Evolutionary conservation across 768 basidiomycete genomes (phyloP), one percentile per base, ranked within the genome.

Genomic region (Cubamyces lactineus): DNA sequence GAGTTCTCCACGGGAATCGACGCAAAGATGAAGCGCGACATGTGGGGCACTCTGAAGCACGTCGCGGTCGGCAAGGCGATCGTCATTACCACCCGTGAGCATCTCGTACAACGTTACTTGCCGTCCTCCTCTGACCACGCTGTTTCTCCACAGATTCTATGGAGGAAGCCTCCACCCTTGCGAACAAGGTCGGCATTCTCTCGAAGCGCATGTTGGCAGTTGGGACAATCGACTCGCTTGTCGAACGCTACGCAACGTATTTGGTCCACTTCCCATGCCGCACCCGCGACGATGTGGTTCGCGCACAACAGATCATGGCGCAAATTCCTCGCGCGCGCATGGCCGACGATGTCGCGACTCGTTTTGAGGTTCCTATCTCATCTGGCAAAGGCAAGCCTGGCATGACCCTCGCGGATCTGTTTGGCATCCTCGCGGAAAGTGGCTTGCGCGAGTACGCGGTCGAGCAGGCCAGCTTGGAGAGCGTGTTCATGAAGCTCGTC

Each of bases 1-100:
- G 90, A 92, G 69, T 92, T 91, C 71, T 91, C 88, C 6, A 91
- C 89, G 3, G 91, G 91, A 4, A 85, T 92, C 49, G 91, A 92
- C 70, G 87, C 90, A 5, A 90, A 86, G 72, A 91, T 87, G 80
- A 92, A 92, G 73, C 78, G 91, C 39, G 88, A 92, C 30, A 91
- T 92, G 86, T 92, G 91, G 91, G 75, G 77, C 16, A 91, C 88
- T 0, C 76, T 92, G 57, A 78, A 86, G 57, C 81, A 79, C 26
- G 86, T 89, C 5, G 82, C 86, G 0, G 75, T 79, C 2, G 88
- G 86, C 13, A 91, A 91, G 69, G 86, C 87, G 4, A 82, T 90
- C 7, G 78, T 89, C 38, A 85, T 91, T 54, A 89, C 88, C 0
- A 90, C 88, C 2, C 87, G 87, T 87, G 58, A 56, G 84, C 38